Conservation (phyloP, 2,329 filamentous ascomycete species). For the Teratosphaeria pseudoeucalypti region DNA sequence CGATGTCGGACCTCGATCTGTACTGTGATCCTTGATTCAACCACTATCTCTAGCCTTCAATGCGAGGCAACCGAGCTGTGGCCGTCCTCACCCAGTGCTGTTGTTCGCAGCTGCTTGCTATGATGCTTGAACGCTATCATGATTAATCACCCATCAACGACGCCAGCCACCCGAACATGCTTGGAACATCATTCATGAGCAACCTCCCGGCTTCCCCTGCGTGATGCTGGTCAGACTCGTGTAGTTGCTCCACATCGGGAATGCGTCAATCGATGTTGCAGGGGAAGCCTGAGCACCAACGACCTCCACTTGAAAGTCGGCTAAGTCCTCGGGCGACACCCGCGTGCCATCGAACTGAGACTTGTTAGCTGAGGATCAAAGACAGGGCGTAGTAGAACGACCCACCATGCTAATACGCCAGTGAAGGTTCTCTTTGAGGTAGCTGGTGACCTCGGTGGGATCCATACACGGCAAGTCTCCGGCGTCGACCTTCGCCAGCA, state of each 20-base stretch:
- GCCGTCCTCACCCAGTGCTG: neutral
- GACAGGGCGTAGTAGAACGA: neutral
- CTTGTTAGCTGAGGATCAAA: neutral
- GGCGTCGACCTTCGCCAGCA: slow-evolving; percentile 26
- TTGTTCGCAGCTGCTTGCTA: neutral
- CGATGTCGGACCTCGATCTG: neutral
- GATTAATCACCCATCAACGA: neutral
- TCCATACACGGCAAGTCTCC: slow-evolving; percentile 27
- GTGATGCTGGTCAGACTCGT: slow-evolving; percentile 11
- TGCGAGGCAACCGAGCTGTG: neutral
- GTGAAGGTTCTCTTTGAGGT: slow-evolving; percentile 22
- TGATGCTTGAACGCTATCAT: neutral
- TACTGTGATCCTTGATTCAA: neutral
- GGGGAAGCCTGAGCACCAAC: slow-evolving; percentile 30
- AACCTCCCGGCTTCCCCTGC: slow-evolving; percentile 13
- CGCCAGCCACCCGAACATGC: neutral
- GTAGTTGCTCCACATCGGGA: slow-evolving; percentile 29
- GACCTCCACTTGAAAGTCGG: slow-evolving; percentile 31
- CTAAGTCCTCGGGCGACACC: slow-evolving; percentile 24
- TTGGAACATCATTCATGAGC: neutral
- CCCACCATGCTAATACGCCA: slow-evolving; percentile 26
- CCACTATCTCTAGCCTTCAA: neutral
- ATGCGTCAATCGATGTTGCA: slow-evolving; percentile 23
- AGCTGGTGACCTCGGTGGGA: slow-evolving; percentile 17
- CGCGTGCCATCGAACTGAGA: slow-evolving; percentile 27